Base-by-base conservation (phyloP, 2,329 filamentous ascomycete species). In the Fusarium sp. region DNA sequence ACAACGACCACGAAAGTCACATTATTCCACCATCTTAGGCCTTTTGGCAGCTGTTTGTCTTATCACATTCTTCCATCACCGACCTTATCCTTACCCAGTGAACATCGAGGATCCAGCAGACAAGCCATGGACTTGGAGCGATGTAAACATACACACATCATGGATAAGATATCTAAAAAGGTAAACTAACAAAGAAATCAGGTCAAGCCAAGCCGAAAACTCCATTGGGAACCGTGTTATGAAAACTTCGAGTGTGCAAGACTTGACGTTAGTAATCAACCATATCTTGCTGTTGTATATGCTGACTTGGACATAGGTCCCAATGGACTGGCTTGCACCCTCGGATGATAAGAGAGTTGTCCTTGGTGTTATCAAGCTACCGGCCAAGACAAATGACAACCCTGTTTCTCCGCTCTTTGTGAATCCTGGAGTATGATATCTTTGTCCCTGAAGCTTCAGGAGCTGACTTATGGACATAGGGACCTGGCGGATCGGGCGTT, bases 401-500 rank as follows among this genome's bases (percentile, higher is more conserved):
- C 66, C 69, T 21, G 72, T 79, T 29, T 68, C 79, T 31, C 80
- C 80, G 10, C 76, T 82, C 14, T 81, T 82, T 55, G 73, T 80
- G 19, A 82, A 82, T 58, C 81, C 80, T 2, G 81, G 80, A 49
- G 80, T 81, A 70, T 48, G 79, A 63, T 31, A 35, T 35, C 29
- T n/a, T 10, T 56, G 12, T 35, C 2, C 4, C 16, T 27, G 23
- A 10, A 18, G 6, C 23, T 18, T 25, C 21, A 9, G 41, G 21
- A 19, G 27, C 52, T 70, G 33, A 60, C 45, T 27, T 37, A 25
- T 55, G 37, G 35, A 54, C 23, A 27, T 10, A 83, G 82, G 85
- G 86, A 1, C 86, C 86, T 14, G 86, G 86, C 11, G 86, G 85
- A 3, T 86, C 84, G 5, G 86, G 84, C 7, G 73, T 84, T 0